Evolutionary conservation across 2,329 filamentous ascomycete genomes (phyloP), one percentile per base, ranked within the genome.

Genomic region (Colletotrichum nymphaeae): DNA sequence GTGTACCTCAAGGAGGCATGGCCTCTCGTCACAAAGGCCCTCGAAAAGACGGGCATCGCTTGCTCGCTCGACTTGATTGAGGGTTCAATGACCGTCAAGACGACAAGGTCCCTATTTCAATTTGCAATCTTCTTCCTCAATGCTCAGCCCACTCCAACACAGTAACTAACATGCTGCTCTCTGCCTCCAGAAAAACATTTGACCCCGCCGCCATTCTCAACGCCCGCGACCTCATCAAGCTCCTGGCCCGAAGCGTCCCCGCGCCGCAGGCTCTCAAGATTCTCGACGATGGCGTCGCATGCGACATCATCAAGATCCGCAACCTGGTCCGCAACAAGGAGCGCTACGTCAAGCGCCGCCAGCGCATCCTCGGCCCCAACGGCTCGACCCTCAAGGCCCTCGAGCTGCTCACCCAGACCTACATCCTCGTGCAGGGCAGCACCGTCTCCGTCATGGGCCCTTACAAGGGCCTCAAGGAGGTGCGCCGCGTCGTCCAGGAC

Each of bases 1-100:
- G 90, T 94, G 63, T 98, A 98, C 80, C 87, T 99, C 69, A 95
- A 94, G 80, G 94, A 97, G 81, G 93, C 93, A 78, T 99, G 97
- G 97, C 95, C 96, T 3, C 89, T 97, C 58, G 91, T 99, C 72
- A 98, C 95, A 32, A 93, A 93, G 79, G 89, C 94, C 0, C 91
- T 99, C 73, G 94, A 97, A 79, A 97, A 97, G 84, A 87, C 90
- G 69, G 95, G 95, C 76, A 95, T 99, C 59, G 94, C 94, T 56
- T 98, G 96, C 81, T 95, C 94, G 9, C 91, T 99, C 30, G 96
- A 99, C 86, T 88, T 99, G 82, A 93, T 98, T 5, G 95, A 98
- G 82, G 97, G 97, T 80, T 95, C 92, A 81, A 98, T 98, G 96
- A 95, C 94, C 0, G 96, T 98, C 76, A 97, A 96, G 84, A 98